Percentiles rank a stretch among this genome's conserved stretches.
These are phyloP conservation scores for Rubia tinctorum DNA, from an alignment of 305 asterid species.

Conservation along the genomic window DNA sequence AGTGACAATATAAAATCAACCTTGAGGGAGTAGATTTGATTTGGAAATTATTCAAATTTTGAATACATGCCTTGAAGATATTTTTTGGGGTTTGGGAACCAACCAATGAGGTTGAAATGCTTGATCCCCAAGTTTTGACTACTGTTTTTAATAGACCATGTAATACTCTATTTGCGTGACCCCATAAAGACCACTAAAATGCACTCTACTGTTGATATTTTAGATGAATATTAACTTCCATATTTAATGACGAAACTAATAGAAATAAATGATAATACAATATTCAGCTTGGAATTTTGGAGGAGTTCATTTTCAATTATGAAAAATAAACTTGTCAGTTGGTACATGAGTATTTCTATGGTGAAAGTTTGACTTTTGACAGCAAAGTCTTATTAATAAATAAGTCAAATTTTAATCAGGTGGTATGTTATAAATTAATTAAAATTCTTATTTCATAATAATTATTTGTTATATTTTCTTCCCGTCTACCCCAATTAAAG, in stretches of 20 bases:
- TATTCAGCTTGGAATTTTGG: neutral
- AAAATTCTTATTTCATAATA: too few species aligned
- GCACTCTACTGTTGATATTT: too few species aligned
- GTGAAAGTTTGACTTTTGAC: too few species aligned
- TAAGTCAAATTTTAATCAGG: too few species aligned
- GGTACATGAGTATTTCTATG: too few species aligned
- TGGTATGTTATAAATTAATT: too few species aligned
- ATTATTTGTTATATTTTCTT: too few species aligned
- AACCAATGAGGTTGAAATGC: neutral
- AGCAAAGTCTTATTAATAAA: too few species aligned
- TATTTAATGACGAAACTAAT: neutral
- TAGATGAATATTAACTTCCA: neutral
- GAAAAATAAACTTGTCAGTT: neutral
- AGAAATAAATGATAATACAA: neutral
- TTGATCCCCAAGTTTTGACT: slow-evolving; percentile 14
- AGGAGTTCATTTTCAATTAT: too few species aligned
- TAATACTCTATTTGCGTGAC: neutral
- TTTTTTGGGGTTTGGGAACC: neutral
- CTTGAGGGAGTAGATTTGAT: neutral
- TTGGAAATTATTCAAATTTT: neutral
- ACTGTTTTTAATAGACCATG: neutral
- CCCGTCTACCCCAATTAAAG: too few species aligned
- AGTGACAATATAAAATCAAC: too few species aligned
- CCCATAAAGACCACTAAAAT: neutral
- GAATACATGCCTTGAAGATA: neutral